Evolutionary conservation across 2,329 filamentous ascomycete species (phyloP).

Genomic region (Fusarium protoensiforme): DNA sequence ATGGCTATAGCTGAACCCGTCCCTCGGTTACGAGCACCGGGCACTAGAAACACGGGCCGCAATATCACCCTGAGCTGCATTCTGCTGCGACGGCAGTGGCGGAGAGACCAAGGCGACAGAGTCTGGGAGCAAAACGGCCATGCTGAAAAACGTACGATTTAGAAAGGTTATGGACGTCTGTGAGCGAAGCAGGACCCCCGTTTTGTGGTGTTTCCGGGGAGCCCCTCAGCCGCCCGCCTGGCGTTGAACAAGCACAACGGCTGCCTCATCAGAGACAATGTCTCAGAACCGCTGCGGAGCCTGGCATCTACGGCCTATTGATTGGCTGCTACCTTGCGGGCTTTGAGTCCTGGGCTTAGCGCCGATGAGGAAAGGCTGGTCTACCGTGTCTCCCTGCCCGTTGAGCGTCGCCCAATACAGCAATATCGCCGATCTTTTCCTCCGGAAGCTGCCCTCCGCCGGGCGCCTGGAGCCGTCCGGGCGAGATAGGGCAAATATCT

Average conservation of each 20-base stretch:
- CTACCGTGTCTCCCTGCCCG: conserved; percentile 1
- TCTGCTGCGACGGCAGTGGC: conserved; percentile 4
- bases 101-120: neutral
- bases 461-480: neutral
- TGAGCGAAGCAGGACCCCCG: conserved; percentile 9
- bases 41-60: conserved; percentile 21
- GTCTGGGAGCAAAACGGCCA: neutral
- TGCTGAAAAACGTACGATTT: conserved; percentile 33
- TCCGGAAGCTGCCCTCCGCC: conserved; percentile 4
- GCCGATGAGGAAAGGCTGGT: conserved; percentile 27
- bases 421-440: conserved; percentile 15
- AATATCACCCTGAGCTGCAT: conserved; percentile 7
- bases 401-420: conserved; percentile 10
- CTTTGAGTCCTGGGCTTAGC: conserved; percentile 24
- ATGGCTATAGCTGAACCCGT: conserved; percentile 11
- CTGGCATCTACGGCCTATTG: neutral
- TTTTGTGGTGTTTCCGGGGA: conserved; percentile 19
- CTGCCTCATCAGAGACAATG: conserved; percentile 37
- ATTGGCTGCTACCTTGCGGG: conserved; percentile 28
- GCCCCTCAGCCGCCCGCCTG: conserved; percentile 23
- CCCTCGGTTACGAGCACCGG: conserved; percentile 9
- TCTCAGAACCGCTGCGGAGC: conserved; percentile 23
- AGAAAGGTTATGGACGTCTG: conserved; percentile 12
- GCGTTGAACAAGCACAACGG: conserved; percentile 33
- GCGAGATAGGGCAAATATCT: neutral